These are phyloP conservation scores for Sedum album DNA, from an alignment of 164 flowering plant species.

Conservation along the genomic window DNA sequence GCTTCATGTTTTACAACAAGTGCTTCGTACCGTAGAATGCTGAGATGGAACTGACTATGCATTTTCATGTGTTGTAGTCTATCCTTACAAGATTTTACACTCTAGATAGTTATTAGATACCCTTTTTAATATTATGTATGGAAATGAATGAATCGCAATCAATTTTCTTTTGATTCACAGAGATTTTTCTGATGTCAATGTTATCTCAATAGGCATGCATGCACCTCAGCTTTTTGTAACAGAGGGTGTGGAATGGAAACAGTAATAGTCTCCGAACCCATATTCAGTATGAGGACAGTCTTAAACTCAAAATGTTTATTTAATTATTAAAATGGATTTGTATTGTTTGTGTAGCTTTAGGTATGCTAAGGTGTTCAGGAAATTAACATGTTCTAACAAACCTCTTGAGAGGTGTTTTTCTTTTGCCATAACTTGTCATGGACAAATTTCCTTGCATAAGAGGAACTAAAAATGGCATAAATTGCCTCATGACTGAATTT, in stretches of 20 bases:
- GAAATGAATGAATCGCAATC: neutral
- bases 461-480: neutral
- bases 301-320: no score
- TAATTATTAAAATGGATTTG: no score
- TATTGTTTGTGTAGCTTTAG: no score
- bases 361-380: no score
- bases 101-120: no score
- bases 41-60: neutral
- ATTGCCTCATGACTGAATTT: neutral
- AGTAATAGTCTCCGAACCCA: neutral
- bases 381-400: neutral
- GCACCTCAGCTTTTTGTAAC: neutral
- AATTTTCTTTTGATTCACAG: neutral
- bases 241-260: no score
- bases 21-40: no score
- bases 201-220: neutral
- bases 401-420: neutral
- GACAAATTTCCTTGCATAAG: neutral
- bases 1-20: no score
- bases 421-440: neutral
- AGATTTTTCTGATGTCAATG: neutral
- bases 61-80: neutral
- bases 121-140: neutral
- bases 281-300: neutral
- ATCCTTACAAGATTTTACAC: neutral